phyloP scores from a whole-genome alignment of 2,329 filamentous ascomycete genomes.

The Cryphonectria parasitica region DNA sequence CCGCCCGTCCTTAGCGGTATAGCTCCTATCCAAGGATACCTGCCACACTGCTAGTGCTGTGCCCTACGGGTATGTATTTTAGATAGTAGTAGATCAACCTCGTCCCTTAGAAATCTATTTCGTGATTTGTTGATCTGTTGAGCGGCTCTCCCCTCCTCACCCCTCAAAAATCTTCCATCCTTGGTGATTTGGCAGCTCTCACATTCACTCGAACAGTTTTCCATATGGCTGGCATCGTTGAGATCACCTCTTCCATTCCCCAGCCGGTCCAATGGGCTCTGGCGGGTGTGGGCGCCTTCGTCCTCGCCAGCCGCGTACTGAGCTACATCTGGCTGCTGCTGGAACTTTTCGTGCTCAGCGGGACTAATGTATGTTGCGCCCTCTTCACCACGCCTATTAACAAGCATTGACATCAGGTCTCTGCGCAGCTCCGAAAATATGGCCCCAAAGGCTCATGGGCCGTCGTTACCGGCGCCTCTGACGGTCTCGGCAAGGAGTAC shows the following conservation, averaged over 20 bases:
- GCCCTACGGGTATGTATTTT: not conserved
- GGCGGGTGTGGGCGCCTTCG: constrained; percentile 62
- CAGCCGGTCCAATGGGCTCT: constrained; percentile 51
- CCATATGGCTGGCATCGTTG: constrained; percentile 40
- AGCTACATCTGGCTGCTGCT: constrained; percentile 65
- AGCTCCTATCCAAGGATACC: not conserved
- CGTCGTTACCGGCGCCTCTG: constrained; percentile 90
- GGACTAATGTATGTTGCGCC: constrained; percentile 57
- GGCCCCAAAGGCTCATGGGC: constrained; percentile 93
- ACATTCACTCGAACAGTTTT: not conserved
- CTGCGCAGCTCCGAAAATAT: constrained; percentile 77
- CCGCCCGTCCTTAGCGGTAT: not conserved
- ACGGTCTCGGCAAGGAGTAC: constrained; percentile 96
- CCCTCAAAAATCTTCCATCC: not conserved
- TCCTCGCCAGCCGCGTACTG: constrained; percentile 58
- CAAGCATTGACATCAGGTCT: not conserved
- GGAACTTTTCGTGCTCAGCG: constrained; percentile 69
- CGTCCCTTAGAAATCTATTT: not conserved
- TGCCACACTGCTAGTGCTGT: not conserved
- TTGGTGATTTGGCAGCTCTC: not conserved
- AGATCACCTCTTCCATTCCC: constrained; percentile 47
- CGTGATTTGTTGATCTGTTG: constrained; percentile 5
- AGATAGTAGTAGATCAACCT: constrained; percentile 5
- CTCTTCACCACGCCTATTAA: not conserved
- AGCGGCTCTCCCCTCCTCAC: not conserved